Evolutionary conservation across 257 asterid genomes (phyloP).

Genomic region (Ehretia macrophylla): DNA sequence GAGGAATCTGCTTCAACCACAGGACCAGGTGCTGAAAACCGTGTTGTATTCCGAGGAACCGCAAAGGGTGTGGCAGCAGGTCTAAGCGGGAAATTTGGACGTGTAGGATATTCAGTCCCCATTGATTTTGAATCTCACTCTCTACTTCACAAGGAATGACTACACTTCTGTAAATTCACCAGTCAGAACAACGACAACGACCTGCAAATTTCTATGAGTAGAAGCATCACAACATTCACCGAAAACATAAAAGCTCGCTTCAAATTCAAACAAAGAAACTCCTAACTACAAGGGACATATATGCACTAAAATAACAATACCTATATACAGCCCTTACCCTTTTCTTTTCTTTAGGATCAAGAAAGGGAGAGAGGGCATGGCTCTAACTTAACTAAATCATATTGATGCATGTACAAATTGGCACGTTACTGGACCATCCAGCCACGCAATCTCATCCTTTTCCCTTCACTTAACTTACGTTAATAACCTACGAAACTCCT

Average conservation of each 20-base stretch:
- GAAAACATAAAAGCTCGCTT: neutral
- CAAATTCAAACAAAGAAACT: neutral
- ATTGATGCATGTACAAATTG: no score
- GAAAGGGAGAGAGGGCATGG: no score
- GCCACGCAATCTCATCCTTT: no score
- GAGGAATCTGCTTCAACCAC: conserved; percentile 45
- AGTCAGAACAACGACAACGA: conserved; percentile 1
- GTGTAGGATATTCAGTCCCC: conserved; percentile 71
- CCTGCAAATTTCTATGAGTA: neutral
- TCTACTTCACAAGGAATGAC: conserved; percentile 26
- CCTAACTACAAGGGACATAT: neutral
- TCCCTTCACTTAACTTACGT: no score
- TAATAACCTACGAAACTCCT: no score
- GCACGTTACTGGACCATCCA: no score
- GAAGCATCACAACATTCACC: neutral
- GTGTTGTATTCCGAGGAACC: conserved; percentile 44
- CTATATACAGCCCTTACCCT: neutral
- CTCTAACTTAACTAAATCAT: no score
- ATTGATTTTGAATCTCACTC: conserved; percentile 28
- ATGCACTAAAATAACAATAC: no score
- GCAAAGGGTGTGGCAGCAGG: conserved; percentile 51
- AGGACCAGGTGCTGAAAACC: conserved; percentile 55
- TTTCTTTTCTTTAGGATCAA: no score
- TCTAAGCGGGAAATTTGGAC: conserved; percentile 48
- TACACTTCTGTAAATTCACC: conserved; percentile 30